Conservation (phyloP, 129 eudicot genomes). For the Pulicaria dysenterica region DNA sequence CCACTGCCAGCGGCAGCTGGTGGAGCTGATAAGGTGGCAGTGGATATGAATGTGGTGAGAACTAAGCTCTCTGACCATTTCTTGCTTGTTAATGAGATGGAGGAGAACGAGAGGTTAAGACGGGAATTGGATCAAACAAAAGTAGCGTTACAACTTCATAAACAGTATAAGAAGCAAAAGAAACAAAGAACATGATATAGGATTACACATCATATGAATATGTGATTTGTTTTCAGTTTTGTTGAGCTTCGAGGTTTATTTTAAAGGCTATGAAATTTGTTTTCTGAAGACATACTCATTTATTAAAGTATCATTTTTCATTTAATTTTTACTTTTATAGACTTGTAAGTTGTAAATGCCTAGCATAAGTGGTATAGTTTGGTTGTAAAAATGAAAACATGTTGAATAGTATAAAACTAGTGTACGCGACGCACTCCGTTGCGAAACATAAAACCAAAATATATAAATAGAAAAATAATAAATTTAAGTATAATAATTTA, state of each 20-base stretch:
- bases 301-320: too few species aligned
- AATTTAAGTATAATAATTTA: too few species aligned
- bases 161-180: constrained; percentile 20
- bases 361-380: too few species aligned
- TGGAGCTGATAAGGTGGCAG: constrained; percentile 30
- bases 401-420: too few species aligned
- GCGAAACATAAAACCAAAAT: too few species aligned
- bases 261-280: not conserved
- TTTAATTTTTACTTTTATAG: too few species aligned
- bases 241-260: not conserved
- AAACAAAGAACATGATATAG: too few species aligned
- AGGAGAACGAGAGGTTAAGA: constrained; percentile 65
- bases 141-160: constrained; percentile 47
- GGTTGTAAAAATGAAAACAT: too few species aligned
- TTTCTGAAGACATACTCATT: too few species aligned
- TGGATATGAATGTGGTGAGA: constrained; percentile 34
- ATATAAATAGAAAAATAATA: too few species aligned
- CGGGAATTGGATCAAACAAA: constrained; percentile 54
- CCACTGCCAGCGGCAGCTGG: constrained; percentile 14
- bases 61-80: constrained; percentile 63
- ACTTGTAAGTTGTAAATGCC: too few species aligned
- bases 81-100: constrained; percentile 60
- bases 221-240: constrained; percentile 17
- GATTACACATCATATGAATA: not conserved
- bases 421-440: too few species aligned